Evolutionary conservation across 306 rosid genomes (phyloP).

Genomic region (Cucumis hystrix): DNA sequence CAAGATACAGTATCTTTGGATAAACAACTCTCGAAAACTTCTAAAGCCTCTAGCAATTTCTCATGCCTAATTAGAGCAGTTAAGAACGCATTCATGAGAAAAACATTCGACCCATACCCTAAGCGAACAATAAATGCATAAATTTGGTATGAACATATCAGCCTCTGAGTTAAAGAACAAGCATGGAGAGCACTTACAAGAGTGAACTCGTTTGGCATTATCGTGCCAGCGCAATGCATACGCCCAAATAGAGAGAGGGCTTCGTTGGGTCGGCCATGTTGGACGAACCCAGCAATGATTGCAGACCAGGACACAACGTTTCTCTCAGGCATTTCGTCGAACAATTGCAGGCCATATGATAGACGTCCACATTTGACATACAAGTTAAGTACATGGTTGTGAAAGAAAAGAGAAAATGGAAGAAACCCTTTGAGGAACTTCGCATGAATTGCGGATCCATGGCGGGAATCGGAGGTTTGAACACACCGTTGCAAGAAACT

Average conservation of each 20-base stretch:
- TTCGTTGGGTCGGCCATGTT: constrained; percentile 20
- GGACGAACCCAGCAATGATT: constrained; percentile 42
- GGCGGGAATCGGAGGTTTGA: constrained; percentile 17
- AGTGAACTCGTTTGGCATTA: constrained; percentile 60
- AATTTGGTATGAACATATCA: constrained; percentile 31
- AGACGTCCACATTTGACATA: constrained; percentile 39
- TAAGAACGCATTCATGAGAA: constrained; percentile 42
- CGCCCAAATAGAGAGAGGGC: constrained; percentile 38
- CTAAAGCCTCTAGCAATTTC: constrained; percentile 32
- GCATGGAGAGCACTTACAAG: constrained; percentile 67
- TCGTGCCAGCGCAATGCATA: constrained; percentile 43
- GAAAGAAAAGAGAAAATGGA: constrained; percentile 38
- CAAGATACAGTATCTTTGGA: constrained; percentile 51
- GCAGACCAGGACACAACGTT: constrained; percentile 77
- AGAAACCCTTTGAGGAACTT: constrained; percentile 32
- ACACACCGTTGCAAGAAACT: constrained; percentile 25
- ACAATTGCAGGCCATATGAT: constrained; percentile 37
- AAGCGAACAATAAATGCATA: constrained; percentile 38
- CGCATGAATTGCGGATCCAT: constrained; percentile 53
- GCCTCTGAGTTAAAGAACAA: constrained; percentile 30
- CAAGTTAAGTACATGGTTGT: constrained; percentile 47
- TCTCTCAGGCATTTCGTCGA: constrained; percentile 56
- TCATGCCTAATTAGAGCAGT: constrained; percentile 43
- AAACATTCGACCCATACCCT: constrained; percentile 43
- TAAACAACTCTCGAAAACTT: constrained; percentile 25